Conservation (phyloP, 2,329 filamentous ascomycete genomes). For the Hawksworthiomyces lignivorus region DNA sequence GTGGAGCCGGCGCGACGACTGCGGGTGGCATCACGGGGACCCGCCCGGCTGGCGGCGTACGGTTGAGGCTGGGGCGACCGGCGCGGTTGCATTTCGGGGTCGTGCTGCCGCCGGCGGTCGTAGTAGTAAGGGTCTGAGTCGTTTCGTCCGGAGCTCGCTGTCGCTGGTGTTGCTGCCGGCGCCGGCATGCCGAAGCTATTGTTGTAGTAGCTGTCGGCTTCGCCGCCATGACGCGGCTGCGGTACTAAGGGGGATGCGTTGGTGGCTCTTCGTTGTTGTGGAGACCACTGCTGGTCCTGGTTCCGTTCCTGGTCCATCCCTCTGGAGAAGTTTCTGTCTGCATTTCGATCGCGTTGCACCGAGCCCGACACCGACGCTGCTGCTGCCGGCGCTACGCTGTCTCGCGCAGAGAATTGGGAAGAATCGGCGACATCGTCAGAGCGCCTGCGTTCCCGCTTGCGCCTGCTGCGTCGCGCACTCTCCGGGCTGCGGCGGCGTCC, state of each 20-base stretch:
- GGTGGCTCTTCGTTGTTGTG: background rate
- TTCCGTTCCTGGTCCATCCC: background rate
- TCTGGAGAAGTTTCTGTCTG: background rate
- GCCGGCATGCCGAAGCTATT: slow-evolving; percentile 3
- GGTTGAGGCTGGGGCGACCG: slow-evolving; percentile 21
- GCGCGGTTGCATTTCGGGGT: slow-evolving; percentile 5
- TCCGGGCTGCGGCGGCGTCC: slow-evolving; percentile 50
- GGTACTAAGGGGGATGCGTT: background rate
- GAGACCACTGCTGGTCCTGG: background rate
- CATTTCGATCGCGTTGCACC: slow-evolving; percentile 2
- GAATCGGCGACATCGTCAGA: slow-evolving; percentile 27
- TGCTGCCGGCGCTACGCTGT: no score
- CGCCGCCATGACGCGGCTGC: slow-evolving; percentile 3
- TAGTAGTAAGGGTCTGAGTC: slow-evolving; percentile 5
- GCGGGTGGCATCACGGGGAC: background rate
- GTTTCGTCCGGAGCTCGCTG: background rate
- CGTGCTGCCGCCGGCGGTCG: slow-evolving; percentile 2
- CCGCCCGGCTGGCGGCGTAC: slow-evolving; percentile 16
- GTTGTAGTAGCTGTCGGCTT: slow-evolving; percentile 12
- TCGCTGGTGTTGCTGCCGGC: background rate
- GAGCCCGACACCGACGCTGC: no score
- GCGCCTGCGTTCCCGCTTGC: slow-evolving; percentile 32
- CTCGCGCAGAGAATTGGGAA: background rate
- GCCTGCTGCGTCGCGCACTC: slow-evolving; percentile 41
- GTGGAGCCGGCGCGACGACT: slow-evolving; percentile 20